Evolutionary conservation across 345 rosid genomes (phyloP).

Genomic region (Cardamine chenopodiifolia): DNA sequence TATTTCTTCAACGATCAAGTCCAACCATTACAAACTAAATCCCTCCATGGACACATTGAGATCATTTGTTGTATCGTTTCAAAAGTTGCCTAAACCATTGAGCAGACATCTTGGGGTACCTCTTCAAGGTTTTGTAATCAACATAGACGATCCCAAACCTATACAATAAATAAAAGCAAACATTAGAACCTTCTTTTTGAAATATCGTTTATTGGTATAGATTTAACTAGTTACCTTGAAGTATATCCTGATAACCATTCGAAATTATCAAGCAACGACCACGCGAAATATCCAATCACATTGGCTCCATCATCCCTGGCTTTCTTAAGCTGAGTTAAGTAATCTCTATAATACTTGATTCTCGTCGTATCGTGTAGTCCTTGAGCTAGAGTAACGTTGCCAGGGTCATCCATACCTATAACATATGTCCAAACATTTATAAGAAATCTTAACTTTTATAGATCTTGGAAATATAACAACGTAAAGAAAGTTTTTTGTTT

Average conservation of each 20-base stretch:
- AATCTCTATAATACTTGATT: constrained; percentile 69
- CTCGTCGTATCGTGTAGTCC: constrained; percentile 82
- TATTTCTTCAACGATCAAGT: constrained; percentile 10
- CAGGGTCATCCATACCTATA: constrained; percentile 92
- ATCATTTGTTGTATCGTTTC: constrained; percentile 40
- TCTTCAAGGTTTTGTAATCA: constrained; percentile 65
- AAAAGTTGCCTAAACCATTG: constrained; percentile 81
- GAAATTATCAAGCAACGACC: constrained; percentile 96
- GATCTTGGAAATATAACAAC: neutral
- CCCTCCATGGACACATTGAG: neutral
- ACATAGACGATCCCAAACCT: constrained; percentile 89
- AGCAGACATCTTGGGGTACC: constrained; percentile 94
- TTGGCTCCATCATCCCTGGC: constrained; percentile 87
- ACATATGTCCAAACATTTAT: neutral
- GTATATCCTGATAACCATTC: constrained; percentile 96
- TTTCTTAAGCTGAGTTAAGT: constrained; percentile 80
- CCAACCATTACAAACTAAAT: neutral
- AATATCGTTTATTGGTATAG: neutral
- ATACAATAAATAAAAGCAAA: neutral
- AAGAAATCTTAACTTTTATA: neutral
- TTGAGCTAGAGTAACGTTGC: constrained; percentile 65
- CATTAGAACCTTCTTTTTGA: neutral
- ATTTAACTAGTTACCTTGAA: constrained; percentile 48
- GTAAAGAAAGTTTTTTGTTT: neutral
- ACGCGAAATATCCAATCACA: constrained; percentile 80